phyloP scores from a whole-genome alignment of 2,329 filamentous ascomycete species.

The Boeremia lycopersici region DNA sequence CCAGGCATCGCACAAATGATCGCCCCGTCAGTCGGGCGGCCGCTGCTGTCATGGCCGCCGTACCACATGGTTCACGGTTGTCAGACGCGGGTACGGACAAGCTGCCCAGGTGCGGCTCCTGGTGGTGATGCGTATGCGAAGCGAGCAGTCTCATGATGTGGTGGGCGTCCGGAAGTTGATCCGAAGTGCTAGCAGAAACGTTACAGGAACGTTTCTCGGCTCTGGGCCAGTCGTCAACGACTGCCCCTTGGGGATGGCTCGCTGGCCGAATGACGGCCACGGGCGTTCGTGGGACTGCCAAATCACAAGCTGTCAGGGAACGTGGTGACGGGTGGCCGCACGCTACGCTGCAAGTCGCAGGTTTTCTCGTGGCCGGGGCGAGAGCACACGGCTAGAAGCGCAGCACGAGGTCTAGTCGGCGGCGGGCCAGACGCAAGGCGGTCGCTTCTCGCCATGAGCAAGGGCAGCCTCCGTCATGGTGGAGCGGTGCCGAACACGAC shows the following conservation, averaged over 20 bases:
- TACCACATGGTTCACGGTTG: slow-evolving; percentile 4
- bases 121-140: slow-evolving; percentile 23
- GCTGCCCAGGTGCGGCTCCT: slow-evolving; percentile 16
- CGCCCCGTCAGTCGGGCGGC: slow-evolving; percentile 28
- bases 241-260: slow-evolving; percentile 5
- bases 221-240: slow-evolving; percentile 4
- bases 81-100: background rate
- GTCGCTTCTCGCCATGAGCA: slow-evolving; percentile 11
- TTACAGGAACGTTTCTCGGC: slow-evolving; percentile 24
- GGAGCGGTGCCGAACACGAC: slow-evolving; percentile 27
- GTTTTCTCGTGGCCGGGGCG: slow-evolving; percentile 17
- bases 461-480: slow-evolving; percentile 20
- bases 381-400: slow-evolving; percentile 25
- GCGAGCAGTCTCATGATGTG: background rate
- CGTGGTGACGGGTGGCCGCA: slow-evolving; percentile 10
- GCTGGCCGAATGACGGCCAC: background rate
- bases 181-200: slow-evolving; percentile 29
- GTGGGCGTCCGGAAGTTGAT: slow-evolving; percentile 28
- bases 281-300: background rate
- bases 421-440: slow-evolving; percentile 23
- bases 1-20: slow-evolving; percentile 25
- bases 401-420: slow-evolving; percentile 26
- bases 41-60: slow-evolving; percentile 22
- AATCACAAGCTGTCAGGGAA: slow-evolving; percentile 3
- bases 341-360: slow-evolving; percentile 5